phyloP scores from a whole-genome alignment of 2,329 filamentous ascomycete species.

The Penicillium polonicum region DNA sequence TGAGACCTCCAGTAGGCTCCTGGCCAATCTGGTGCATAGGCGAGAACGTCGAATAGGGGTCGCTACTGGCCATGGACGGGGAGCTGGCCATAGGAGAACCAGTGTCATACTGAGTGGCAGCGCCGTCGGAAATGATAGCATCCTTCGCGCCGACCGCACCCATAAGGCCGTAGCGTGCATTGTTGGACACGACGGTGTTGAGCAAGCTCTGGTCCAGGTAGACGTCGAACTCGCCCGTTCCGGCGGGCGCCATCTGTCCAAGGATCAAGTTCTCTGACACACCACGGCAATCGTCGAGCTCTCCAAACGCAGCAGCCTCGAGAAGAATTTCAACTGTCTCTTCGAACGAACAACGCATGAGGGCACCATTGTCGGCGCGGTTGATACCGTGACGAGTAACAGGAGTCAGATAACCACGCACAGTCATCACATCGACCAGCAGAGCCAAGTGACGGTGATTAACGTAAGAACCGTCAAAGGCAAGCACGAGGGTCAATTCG shows the following conservation, averaged over 20 bases:
- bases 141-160: conserved; percentile 75
- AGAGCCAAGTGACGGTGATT: conserved; percentile 97
- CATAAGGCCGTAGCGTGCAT: conserved; percentile 80
- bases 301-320: conserved; percentile 89
- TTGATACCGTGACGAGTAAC: conserved; percentile 99
- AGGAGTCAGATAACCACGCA: conserved; percentile 87
- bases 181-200: conserved; percentile 90
- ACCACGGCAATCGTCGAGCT: conserved; percentile 95
- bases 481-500: conserved; percentile 87
- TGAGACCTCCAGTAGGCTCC: conserved; percentile 58
- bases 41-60: conserved; percentile 64
- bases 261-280: conserved; percentile 99
- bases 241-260: conserved; percentile 93
- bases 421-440: conserved; percentile 96
- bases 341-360: conserved; percentile 99
- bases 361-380: conserved; percentile 90
- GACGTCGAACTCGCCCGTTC: conserved; percentile 93
- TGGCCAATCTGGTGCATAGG: conserved; percentile 71
- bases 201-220: conserved; percentile 93
- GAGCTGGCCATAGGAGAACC: conserved; percentile 63
- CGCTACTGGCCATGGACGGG: conserved; percentile 61
- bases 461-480: conserved; percentile 98
- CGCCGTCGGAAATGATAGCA: conserved; percentile 69
- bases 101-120: conserved; percentile 88
- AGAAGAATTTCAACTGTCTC: conserved; percentile 98